Evolutionary conservation across 257 asterid species (phyloP).

Genomic region (Craterostigma plantagineum): DNA sequence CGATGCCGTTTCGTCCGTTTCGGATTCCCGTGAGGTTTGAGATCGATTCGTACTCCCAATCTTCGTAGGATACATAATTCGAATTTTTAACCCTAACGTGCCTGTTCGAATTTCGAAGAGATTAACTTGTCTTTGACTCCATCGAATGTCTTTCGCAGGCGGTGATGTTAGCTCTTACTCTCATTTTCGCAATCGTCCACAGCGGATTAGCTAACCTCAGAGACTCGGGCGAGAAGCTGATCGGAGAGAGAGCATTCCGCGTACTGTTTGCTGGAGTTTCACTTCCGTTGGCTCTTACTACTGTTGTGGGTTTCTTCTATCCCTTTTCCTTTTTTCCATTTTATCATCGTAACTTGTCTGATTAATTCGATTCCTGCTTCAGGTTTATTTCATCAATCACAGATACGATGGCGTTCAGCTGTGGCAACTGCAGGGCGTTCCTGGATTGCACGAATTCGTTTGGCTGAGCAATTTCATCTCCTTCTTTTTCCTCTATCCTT

Average conservation of each 20-base stretch:
- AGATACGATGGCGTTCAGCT: conserved; percentile 92
- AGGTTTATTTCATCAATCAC: conserved; percentile 94
- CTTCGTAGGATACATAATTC: too few relatives aligned
- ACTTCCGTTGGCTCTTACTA: conserved; percentile 84
- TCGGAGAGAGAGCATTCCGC: conserved; percentile 93
- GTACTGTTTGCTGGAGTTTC: conserved; percentile 88
- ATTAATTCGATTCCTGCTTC: conserved; percentile 10
- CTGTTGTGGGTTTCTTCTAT: conserved; percentile 55
- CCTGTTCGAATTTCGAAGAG: too few relatives aligned
- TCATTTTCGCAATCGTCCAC: conserved; percentile 73
- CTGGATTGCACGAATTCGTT: conserved; percentile 57
- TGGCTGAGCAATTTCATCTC: conserved; percentile 68
- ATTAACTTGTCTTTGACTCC: too few relatives aligned
- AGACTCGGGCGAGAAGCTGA: conserved; percentile 87
- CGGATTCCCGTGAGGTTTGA: conserved; percentile 70
- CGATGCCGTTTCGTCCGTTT: conserved; percentile 40
- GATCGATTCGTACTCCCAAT: too few relatives aligned
- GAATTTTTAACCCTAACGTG: too few relatives aligned
- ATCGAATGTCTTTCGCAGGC: conserved; percentile 49
- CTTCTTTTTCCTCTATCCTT: conserved; percentile 78
- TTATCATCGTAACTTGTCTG: conserved; percentile 4
- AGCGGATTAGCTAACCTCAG: conserved; percentile 97
- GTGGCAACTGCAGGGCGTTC: conserved; percentile 78
- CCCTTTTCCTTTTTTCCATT: neutral
- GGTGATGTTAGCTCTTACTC: conserved; percentile 48